Conservation (phyloP, 2,329 filamentous ascomycete genomes). For the Penicillium sp. region DNA sequence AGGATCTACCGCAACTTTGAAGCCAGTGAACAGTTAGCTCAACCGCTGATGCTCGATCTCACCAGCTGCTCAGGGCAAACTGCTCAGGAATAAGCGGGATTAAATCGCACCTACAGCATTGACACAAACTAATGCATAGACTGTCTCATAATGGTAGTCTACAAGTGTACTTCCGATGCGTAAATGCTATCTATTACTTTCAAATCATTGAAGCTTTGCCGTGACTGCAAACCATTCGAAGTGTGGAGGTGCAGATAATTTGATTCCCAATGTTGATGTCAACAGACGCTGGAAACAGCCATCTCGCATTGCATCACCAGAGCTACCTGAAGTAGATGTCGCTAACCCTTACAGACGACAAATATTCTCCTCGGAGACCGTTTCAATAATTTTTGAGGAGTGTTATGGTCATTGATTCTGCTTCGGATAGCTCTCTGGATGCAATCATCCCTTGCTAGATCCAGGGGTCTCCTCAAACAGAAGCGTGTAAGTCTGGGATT, state of each 20-base stretch:
- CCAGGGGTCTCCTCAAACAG: not conserved
- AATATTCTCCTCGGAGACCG: not conserved
- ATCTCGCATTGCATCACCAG: not conserved
- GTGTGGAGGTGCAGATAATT: not conserved
- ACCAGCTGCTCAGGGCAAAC: too few species aligned
- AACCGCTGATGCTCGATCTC: too few species aligned
- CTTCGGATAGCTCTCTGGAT: slow-evolving; percentile 1
- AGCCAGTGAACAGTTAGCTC: too few species aligned
- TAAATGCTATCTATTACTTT: too few species aligned
- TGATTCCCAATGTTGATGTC: not conserved
- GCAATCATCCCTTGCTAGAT: not conserved
- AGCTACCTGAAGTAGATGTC: not conserved
- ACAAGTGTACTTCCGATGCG: too few species aligned
- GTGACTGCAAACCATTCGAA: too few species aligned
- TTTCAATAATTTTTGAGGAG: not conserved
- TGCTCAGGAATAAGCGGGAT: too few species aligned
- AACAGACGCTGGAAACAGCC: not conserved
- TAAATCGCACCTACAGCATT: too few species aligned
- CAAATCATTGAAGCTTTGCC: too few species aligned
- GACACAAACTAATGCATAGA: too few species aligned
- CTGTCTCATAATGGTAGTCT: not conserved
- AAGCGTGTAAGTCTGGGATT: not conserved
- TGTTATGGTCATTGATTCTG: not conserved
- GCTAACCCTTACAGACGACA: not conserved
- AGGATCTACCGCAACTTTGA: too few species aligned